Conservation (phyloP, 495 filamentous ascomycete species). For the Podospora australis region DNA sequence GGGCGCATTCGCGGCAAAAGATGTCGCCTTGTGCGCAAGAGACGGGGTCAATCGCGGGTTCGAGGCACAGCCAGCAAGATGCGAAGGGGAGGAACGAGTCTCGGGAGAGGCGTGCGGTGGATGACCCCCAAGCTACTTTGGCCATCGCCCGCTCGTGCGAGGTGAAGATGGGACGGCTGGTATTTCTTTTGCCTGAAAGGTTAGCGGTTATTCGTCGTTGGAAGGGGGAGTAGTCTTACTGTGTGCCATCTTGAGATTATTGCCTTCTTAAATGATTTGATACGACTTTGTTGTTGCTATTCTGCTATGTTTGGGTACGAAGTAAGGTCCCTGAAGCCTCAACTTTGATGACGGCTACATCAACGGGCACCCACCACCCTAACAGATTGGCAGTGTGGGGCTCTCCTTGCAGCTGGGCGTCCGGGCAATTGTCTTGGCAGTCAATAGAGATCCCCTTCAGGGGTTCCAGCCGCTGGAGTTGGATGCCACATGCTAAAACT, state of each 20-base stretch:
- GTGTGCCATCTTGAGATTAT: conserved; percentile 53
- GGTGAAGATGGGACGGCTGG: conserved; percentile 92
- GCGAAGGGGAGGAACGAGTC: conserved; percentile 93
- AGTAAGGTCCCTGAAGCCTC: too few relatives aligned
- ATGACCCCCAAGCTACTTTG: conserved; percentile 71
- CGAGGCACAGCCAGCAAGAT: conserved; percentile 82
- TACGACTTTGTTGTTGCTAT: too few relatives aligned
- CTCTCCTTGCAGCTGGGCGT: too few relatives aligned
- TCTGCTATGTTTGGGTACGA: too few relatives aligned
- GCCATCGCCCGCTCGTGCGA: conserved; percentile 81
- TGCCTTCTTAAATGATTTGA: too few relatives aligned
- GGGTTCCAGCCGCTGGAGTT: too few relatives aligned
- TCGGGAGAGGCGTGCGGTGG: conserved; percentile 76
- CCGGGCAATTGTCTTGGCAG: too few relatives aligned
- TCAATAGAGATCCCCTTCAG: too few relatives aligned
- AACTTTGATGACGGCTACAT: too few relatives aligned
- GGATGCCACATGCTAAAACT: conserved; percentile 2
- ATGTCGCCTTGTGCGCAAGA: conserved; percentile 71
- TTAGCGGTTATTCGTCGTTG: conserved; percentile 12
- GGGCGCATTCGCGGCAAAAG: conserved; percentile 95
- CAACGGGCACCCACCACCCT: too few relatives aligned
- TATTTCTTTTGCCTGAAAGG: conserved; percentile 77
- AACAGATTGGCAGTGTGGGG: too few relatives aligned
- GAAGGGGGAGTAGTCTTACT: conserved; percentile 38
- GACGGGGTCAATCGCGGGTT: conserved; percentile 76